Conservation (phyloP, 371 early-diverging fungal species). For the Blastocladiella emersonii region DNA sequence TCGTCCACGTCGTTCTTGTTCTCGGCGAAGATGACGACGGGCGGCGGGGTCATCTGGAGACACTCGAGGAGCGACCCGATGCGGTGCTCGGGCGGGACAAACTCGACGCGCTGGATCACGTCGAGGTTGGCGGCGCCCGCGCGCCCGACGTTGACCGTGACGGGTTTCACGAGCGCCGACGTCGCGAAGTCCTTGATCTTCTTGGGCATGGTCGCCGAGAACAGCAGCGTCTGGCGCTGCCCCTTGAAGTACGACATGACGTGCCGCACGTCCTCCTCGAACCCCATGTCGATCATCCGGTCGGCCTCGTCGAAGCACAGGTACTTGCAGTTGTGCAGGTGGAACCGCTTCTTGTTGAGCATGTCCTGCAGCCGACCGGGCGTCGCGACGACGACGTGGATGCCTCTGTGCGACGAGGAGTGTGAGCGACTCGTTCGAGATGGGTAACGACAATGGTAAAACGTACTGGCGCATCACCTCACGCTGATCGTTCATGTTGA, state of each 20-base stretch:
- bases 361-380: conserved; percentile 79
- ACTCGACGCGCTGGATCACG: conserved; percentile 94
- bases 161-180: conserved; percentile 72
- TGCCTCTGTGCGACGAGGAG: conserved; percentile 16
- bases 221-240: conserved; percentile 83
- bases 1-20: conserved; percentile 99
- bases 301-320: conserved; percentile 63
- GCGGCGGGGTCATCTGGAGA: conserved; percentile 87
- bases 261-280: conserved; percentile 44
- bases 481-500: conserved; percentile 73
- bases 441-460: not conserved
- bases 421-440: not conserved
- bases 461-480: conserved; percentile 41
- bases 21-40: conserved; percentile 95
- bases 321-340: conserved; percentile 30
- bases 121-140: conserved; percentile 95
- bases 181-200: conserved; percentile 91
- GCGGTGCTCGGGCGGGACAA: conserved; percentile 90
- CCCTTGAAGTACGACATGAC: conserved; percentile 84
- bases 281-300: conserved; percentile 29
- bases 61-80: conserved; percentile 82
- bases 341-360: conserved; percentile 22
- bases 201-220: conserved; percentile 96
- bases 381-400: conserved; percentile 93
- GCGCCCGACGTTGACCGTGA: conserved; percentile 95